These are phyloP conservation scores for Starmerella powellii DNA, from an alignment of 805 yeast species.

Conservation along the genomic window DNA sequence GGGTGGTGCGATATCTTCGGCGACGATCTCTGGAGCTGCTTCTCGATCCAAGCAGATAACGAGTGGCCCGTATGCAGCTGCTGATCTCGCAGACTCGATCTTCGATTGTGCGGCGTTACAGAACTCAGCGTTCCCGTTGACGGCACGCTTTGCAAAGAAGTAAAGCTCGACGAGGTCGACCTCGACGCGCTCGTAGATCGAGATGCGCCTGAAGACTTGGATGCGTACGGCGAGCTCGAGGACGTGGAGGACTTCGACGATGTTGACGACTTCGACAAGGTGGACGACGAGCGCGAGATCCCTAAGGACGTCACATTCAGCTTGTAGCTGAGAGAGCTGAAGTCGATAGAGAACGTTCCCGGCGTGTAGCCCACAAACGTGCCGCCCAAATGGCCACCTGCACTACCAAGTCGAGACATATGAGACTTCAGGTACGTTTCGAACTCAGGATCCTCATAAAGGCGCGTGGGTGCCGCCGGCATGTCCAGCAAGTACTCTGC, in stretches of 20 bases:
- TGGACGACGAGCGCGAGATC: too few species aligned
- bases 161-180: too few species aligned
- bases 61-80: not conserved
- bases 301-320: too few species aligned
- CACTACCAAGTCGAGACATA: not conserved
- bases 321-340: too few species aligned
- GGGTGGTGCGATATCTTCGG: not conserved
- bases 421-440: not conserved
- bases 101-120: too few species aligned
- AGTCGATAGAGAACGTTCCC: not conserved
- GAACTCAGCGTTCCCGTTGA: too few species aligned
- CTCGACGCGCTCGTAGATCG: too few species aligned
- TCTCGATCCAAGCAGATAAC: slow-evolving; percentile 4
- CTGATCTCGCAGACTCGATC: not conserved
- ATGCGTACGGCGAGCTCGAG: too few species aligned
- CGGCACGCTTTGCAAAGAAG: too few species aligned
- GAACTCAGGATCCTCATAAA: slow-evolving; percentile 9
- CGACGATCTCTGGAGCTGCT: not conserved
- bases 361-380: not conserved
- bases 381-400: slow-evolving; percentile 1
- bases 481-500: slow-evolving; percentile 8
- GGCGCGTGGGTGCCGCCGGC: not conserved
- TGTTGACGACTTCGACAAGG: too few species aligned
- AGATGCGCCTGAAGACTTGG: too few species aligned
- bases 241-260: too few species aligned